These are phyloP conservation scores for Exobasidium rhododendri DNA, from an alignment of 1,284 basidiomycete species.

Conservation along the genomic window DNA sequence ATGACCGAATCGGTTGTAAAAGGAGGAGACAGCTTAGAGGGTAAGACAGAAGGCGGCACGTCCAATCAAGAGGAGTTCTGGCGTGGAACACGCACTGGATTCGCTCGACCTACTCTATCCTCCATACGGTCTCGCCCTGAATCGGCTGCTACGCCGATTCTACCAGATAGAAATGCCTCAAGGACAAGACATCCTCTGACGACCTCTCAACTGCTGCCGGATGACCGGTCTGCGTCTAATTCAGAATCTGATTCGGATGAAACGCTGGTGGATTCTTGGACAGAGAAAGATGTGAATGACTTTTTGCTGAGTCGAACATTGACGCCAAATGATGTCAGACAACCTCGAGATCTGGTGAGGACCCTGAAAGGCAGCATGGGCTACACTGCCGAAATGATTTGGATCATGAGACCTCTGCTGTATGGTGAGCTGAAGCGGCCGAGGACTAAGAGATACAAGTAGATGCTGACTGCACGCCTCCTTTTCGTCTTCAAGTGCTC, in stretches of 20 bases:
- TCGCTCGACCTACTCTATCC: background rate
- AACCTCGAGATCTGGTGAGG: conserved; percentile 21
- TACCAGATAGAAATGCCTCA: background rate
- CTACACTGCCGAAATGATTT: conserved; percentile 43
- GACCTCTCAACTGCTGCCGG: background rate
- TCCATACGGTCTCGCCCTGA: background rate
- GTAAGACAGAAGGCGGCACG: background rate
- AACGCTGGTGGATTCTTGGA: conserved; percentile 43
- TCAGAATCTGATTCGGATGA: conserved; percentile 42
- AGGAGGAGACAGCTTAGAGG: conserved; percentile 16
- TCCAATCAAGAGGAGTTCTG: background rate
- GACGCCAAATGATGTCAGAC: conserved; percentile 44
- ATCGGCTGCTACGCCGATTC: conserved; percentile 24
- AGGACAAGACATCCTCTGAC: conserved; percentile 8
- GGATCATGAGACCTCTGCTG: conserved; percentile 50
- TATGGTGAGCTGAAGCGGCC: conserved; percentile 42
- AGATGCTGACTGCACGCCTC: background rate
- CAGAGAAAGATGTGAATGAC: conserved; percentile 46
- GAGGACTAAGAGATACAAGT: background rate
- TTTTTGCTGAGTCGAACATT: conserved; percentile 47
- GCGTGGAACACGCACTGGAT: conserved; percentile 2
- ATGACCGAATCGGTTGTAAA: no score
- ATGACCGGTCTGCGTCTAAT: conserved; percentile 12
- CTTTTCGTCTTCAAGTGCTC: conserved; percentile 22
- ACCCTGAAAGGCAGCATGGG: conserved; percentile 8